phyloP scores from a whole-genome alignment of 805 yeast species.

The Candida silvicultrix region DNA sequence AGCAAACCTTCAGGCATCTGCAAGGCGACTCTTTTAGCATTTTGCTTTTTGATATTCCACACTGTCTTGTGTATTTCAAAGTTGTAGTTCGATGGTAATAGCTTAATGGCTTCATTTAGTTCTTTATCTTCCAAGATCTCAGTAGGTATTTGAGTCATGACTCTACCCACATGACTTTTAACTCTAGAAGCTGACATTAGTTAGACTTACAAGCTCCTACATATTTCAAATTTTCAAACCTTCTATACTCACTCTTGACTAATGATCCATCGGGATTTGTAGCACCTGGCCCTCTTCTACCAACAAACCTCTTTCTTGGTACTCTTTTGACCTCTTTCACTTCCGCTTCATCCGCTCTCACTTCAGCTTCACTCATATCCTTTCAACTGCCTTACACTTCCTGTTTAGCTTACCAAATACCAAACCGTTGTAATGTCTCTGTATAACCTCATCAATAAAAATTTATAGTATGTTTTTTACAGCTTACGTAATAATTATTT shows the following conservation, averaged over 20 bases:
- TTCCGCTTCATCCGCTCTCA: neutral
- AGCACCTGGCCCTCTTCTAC: slow-evolving; percentile 28
- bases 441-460: neutral
- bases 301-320: slow-evolving; percentile 58
- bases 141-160: slow-evolving; percentile 81
- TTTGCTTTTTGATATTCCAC: slow-evolving; percentile 77
- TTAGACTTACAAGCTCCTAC: neutral
- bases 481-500: too few relatives aligned
- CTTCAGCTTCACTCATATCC: neutral
- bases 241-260: slow-evolving; percentile 3
- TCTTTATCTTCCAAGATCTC: slow-evolving; percentile 78
- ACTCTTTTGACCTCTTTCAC: slow-evolving; percentile 12
- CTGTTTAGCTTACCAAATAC: too few relatives aligned
- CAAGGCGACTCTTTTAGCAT: slow-evolving; percentile 79
- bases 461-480: neutral
- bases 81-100: slow-evolving; percentile 87
- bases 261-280: slow-evolving; percentile 6
- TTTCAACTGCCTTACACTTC: too few relatives aligned
- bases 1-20: slow-evolving; percentile 98
- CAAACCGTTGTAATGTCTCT: neutral
- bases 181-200: slow-evolving; percentile 16
- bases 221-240: too few relatives aligned
- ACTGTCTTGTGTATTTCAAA: slow-evolving; percentile 95
- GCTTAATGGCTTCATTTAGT: slow-evolving; percentile 72
- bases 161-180: slow-evolving; percentile 40